Conservation (phyloP, 148 eudicot species). For the Talinum fruticosum region DNA sequence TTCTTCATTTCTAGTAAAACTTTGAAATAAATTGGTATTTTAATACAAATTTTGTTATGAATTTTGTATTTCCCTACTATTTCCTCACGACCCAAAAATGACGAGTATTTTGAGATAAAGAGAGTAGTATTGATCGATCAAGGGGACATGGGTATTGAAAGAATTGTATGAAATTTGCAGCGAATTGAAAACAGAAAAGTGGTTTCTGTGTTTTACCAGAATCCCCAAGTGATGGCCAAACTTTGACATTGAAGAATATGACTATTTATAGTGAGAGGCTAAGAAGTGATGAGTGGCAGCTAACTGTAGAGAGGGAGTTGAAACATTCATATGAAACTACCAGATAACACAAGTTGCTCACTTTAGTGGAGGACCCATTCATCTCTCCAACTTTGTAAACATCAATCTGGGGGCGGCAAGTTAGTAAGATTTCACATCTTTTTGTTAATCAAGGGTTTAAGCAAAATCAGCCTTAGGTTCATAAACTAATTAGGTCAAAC, state of each 20-base stretch:
- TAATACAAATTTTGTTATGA: no score
- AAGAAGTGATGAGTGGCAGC: conserved; percentile 10
- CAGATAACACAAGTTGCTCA: conserved; percentile 8
- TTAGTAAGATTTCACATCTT: conserved; percentile 15
- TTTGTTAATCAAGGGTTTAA: neutral
- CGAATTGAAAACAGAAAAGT: no score
- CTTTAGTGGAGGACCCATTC: conserved; percentile 11
- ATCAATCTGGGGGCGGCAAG: conserved; percentile 16
- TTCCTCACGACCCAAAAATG: no score
- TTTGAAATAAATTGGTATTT: no score
- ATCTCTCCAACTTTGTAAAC: neutral
- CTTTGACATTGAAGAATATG: conserved; percentile 20
- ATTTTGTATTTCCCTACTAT: no score
- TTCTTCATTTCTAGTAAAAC: no score
- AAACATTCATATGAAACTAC: conserved; percentile 29
- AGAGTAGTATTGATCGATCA: no score
- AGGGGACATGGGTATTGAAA: no score
- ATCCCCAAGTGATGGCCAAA: conserved; percentile 15
- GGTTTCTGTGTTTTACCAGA: conserved; percentile 20
- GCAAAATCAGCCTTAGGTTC: neutral
- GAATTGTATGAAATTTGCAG: no score
- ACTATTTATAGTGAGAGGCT: conserved; percentile 10
- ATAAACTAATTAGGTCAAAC: neutral
- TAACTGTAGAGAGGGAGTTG: conserved; percentile 6
- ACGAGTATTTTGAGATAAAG: no score